These are phyloP conservation scores for Blastobotrys serpentis DNA, from an alignment of 1,139 yeast species.

Conservation along the genomic window DNA sequence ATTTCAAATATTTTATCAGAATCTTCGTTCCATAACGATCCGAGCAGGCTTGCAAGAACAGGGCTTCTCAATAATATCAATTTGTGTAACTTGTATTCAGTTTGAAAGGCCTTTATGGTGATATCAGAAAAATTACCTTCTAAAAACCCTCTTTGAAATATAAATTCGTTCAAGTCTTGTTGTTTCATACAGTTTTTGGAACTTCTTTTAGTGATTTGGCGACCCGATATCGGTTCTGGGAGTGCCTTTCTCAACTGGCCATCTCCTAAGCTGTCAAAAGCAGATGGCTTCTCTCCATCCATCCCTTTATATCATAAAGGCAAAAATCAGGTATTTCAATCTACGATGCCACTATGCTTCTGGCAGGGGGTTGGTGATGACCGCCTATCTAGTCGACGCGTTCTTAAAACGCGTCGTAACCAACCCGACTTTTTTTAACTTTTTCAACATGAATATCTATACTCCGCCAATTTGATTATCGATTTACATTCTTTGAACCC, in stretches of 20 bases:
- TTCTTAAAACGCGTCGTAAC: neutral
- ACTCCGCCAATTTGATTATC: neutral
- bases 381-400: too few relatives aligned
- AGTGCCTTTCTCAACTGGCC: neutral
- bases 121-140: slow-evolving; percentile 52
- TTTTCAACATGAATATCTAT: too few relatives aligned
- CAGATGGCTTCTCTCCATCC: neutral
- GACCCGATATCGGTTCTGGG: neutral
- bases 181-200: slow-evolving; percentile 14
- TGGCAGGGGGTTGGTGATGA: too few relatives aligned
- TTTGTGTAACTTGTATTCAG: slow-evolving; percentile 45
- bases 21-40: slow-evolving; percentile 44
- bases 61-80: slow-evolving; percentile 48
- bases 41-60: slow-evolving; percentile 47
- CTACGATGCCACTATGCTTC: too few relatives aligned
- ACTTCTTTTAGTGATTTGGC: neutral
- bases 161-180: slow-evolving; percentile 34
- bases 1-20: slow-evolving; percentile 32
- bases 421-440: too few relatives aligned
- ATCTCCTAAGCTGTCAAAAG: neutral
- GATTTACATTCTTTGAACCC: neutral
- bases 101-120: slow-evolving; percentile 46
- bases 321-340: too few relatives aligned
- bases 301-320: too few relatives aligned
- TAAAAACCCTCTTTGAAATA: slow-evolving; percentile 42